Base-by-base conservation (phyloP, 495 filamentous ascomycete genomes). In the Evernia prunastri region DNA sequence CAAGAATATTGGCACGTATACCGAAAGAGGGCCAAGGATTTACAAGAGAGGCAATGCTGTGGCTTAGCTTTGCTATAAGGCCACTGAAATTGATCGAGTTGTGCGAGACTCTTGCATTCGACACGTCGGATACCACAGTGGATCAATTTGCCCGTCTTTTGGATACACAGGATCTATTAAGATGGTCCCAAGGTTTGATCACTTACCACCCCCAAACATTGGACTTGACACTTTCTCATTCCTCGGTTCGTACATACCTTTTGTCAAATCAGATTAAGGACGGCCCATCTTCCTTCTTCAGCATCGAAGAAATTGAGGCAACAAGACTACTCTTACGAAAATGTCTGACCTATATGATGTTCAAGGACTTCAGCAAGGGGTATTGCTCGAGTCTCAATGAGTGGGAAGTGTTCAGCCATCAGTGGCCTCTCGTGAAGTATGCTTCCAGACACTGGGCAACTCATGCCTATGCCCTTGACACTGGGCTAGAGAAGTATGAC, bases 181-280 rank as follows among this genome's bases (percentile, higher is more conserved):
- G 51, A n/a, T 54, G 51, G 51, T 54, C 27, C 7, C 51, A 54
- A n/a, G 51, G 51, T 7, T 54, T 33, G 51, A 54, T 54, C 51
- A 54, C 51, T 29, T 54, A 20, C 51, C 15, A 33, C 33, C 15
- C 51, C 3, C 2, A 10, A 29, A 33, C 51, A 5, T 54, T 29
- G 20, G 3, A 33, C 10, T 4, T 54, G 3, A 54, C 27, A 4
- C 27, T 35, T 54, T 54, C 51, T 33, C 51, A 54, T 33, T 31
- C 51, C 13, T 54, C 51, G 17, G 51, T 54, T 6, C 29, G 29
- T 54, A 54, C 51, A 27, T 54, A 54, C 51, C 29, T 54, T 15
- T 17, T 54, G 51, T 54, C 51, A 33, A 29, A 54, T 2, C 51
- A 54, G 17, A 54, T 54, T 15, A 54, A 54, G n/a, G 6, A 20